Conservation (phyloP, 805 yeast species). For the Candida oleophila region DNA sequence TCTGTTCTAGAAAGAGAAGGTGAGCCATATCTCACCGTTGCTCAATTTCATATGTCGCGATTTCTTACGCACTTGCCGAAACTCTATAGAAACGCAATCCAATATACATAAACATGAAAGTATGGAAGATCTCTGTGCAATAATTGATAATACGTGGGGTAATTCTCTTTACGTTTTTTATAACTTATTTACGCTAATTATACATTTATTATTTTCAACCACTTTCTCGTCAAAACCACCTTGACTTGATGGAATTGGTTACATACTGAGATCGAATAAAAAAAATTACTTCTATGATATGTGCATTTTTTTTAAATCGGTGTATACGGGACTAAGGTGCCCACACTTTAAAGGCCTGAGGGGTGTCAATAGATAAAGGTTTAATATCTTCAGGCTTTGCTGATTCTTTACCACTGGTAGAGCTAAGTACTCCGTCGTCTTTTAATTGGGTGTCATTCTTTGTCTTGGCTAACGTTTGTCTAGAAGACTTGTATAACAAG, state of each 20-base stretch:
- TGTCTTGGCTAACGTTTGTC: slow-evolving; percentile 5
- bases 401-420: not conserved
- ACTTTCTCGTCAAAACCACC: not conserved
- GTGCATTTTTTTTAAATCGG: not conserved
- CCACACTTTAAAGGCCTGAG: slow-evolving; percentile 45
- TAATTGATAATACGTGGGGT: too few species aligned
- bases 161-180: too few species aligned
- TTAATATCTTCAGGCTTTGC: slow-evolving; percentile 14
- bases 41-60: too few species aligned
- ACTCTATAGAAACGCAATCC: too few species aligned
- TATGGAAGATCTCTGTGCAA: too few species aligned
- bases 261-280: too few species aligned
- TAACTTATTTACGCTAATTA: not conserved
- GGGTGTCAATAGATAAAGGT: slow-evolving; percentile 41
- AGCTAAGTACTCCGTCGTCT: not conserved
- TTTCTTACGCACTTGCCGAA: too few species aligned
- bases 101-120: too few species aligned
- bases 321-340: slow-evolving; percentile 27
- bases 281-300: not conserved
- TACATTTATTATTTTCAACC: not conserved
- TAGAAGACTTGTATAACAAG: slow-evolving; percentile 1
- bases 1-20: too few species aligned
- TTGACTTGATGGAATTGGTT: too few species aligned
- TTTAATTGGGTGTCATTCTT: not conserved
- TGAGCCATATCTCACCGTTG: too few species aligned